Evolutionary conservation across 1,139 yeast genomes (phyloP), one percentile per base, ranked within the genome.

Genomic region (Geotrichum australiense): DNA sequence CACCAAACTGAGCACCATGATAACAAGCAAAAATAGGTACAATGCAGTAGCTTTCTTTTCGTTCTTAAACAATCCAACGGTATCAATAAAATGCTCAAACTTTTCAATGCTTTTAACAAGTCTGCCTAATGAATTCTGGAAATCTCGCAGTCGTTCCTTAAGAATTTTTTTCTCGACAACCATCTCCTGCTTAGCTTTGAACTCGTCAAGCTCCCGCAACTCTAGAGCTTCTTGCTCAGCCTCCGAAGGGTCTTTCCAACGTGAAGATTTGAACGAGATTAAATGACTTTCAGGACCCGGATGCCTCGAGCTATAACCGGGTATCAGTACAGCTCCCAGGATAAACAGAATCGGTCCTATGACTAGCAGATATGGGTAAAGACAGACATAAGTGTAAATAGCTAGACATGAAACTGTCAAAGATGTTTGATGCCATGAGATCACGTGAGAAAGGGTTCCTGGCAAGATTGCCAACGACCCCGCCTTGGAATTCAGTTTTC

Each of bases 291-390:
- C 37, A 2, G 52, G 50, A 21, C 48, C 30, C 6, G 57, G 94
- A 57, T 86, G 95, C 42, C 86, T 68, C 41, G 72, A 68, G 16
- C 76, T 65, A 54, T 79, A 87, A 1, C 84, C 86, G 0, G 94
- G 91, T 1, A 81, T 66, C 64, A 86, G 68, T 2, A 81, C 64
- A 0, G 78, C 80, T 47, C 72, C 67, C 28, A 81, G 57, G 4
- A 84, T 45, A 39, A 68, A 71, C 1, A 80, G 48, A 28, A 83
- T 55, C 0, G 96, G 96, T 32, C 79, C 65, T 1, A 78, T 71
- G 28, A 80, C 60, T 5, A 85, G 66, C 39, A 83, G 62, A 55
- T 78, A 79, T 0, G 96, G 96, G 65, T 83, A 73, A 34, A 81
- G 61, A 53, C 69, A 65, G 5, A 62, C 33, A 18, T 53, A 46